Conservation (phyloP, 176 grass and related monocot genomes). For the Elymus sibiricus region DNA sequence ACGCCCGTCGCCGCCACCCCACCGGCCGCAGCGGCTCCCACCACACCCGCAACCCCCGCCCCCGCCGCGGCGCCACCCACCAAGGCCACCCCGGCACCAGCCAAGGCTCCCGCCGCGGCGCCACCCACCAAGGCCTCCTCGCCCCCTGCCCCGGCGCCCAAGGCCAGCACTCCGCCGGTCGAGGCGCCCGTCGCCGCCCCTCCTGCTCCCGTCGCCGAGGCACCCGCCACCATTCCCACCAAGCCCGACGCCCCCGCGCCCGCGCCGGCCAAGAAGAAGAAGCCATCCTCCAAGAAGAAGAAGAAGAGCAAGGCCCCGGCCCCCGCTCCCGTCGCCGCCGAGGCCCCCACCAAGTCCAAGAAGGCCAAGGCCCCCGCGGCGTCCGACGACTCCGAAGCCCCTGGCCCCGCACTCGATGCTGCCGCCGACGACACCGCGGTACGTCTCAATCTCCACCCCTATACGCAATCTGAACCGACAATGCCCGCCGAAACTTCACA, state of each 20-base stretch:
- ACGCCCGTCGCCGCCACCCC: neutral
- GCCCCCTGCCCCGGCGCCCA: neutral
- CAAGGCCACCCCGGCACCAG: conserved; percentile 10
- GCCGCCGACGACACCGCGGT: conserved; percentile 38
- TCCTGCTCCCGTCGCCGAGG: neutral
- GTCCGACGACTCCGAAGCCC: neutral
- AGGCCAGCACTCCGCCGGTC: neutral
- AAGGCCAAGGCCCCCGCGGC: conserved; percentile 41
- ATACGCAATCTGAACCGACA: neutral
- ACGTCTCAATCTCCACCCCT: neutral
- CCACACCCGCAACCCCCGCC: conserved; percentile 27
- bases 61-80: conserved; percentile 24
- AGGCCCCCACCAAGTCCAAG: conserved; percentile 10
- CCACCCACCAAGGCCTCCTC: conserved; percentile 29
- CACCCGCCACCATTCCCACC: conserved; percentile 27
- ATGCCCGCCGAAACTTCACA: neutral
- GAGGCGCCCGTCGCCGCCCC: conserved; percentile 19
- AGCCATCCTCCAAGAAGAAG: conserved; percentile 45
- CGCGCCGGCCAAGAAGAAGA: conserved; percentile 64
- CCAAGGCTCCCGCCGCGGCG: conserved; percentile 39
- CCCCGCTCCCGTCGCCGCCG: conserved; percentile 39
- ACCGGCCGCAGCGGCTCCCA: conserved; percentile 14
- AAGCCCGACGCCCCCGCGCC: conserved; percentile 50
- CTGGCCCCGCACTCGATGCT: conserved; percentile 28
- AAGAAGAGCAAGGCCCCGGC: conserved; percentile 53